These are phyloP conservation scores for Hypoxylon lenormandii DNA, from an alignment of 495 filamentous ascomycete genomes.

Conservation along the genomic window DNA sequence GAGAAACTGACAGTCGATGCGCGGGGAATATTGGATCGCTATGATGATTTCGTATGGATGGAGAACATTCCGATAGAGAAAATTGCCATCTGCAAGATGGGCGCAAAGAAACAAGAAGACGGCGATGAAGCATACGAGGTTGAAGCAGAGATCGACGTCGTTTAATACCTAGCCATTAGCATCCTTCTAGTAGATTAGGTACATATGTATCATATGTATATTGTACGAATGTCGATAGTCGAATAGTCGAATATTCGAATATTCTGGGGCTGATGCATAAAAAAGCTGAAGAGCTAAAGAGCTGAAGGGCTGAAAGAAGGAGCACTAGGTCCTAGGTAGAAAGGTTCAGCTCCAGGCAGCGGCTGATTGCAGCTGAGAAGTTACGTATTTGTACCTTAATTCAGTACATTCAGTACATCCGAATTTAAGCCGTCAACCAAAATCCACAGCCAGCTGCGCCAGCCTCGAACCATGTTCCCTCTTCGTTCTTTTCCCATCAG, in stretches of 20 bases:
- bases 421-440: slow-evolving; percentile 38
- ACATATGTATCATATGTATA: too few relatives aligned
- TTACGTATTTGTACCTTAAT: slow-evolving; percentile 12
- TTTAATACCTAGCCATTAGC: slow-evolving; percentile 8
- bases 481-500: slow-evolving; percentile 21
- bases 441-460: slow-evolving; percentile 30
- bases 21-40: slow-evolving; percentile 62
- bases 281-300: too few relatives aligned
- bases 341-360: not conserved
- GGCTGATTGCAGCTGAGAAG: slow-evolving; percentile 4
- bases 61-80: slow-evolving; percentile 69
- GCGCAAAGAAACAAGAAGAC: slow-evolving; percentile 70
- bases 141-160: slow-evolving; percentile 61
- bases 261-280: too few relatives aligned
- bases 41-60: slow-evolving; percentile 71
- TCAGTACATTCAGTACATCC: slow-evolving; percentile 31
- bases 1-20: slow-evolving; percentile 66
- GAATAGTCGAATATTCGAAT: too few relatives aligned
- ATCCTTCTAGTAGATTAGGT: too few relatives aligned
- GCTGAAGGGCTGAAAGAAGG: not conserved
- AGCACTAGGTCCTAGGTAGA: not conserved
- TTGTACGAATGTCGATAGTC: too few relatives aligned
- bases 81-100: slow-evolving; percentile 81
- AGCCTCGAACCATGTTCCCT: slow-evolving; percentile 16
- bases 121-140: slow-evolving; percentile 64